phyloP scores from a whole-genome alignment of 2,329 filamentous ascomycete genomes.

The Pseudogymnoascus sp. region DNA sequence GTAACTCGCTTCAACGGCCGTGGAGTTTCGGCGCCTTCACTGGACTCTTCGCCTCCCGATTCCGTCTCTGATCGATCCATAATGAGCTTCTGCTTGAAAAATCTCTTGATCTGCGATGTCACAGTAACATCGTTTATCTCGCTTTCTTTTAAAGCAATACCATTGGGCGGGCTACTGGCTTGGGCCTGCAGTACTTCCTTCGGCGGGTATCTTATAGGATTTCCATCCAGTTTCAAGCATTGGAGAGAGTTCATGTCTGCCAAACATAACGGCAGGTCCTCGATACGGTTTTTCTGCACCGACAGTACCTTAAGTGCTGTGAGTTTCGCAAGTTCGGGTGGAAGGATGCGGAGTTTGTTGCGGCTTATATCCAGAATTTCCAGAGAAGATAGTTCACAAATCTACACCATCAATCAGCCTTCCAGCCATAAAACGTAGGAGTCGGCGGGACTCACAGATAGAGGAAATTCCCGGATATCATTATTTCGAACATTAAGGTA shows the following conservation, averaged over 20 bases:
- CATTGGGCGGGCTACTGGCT: slow-evolving; percentile 49
- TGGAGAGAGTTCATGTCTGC: slow-evolving; percentile 87
- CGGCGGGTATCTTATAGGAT: slow-evolving; percentile 75
- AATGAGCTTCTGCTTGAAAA: slow-evolving; percentile 44
- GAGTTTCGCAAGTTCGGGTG: slow-evolving; percentile 72
- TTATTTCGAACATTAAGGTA: slow-evolving; percentile 80
- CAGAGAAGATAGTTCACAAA: slow-evolving; percentile 77
- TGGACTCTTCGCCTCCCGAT: slow-evolving; percentile 54
- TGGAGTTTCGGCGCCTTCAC: slow-evolving; percentile 74
- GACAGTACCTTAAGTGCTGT: slow-evolving; percentile 85
- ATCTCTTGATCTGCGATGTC: slow-evolving; percentile 57
- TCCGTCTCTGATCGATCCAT: slow-evolving; percentile 50
- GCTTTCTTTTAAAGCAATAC: slow-evolving; percentile 51
- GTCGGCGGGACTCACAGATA: slow-evolving; percentile 44
- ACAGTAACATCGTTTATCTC: slow-evolving; percentile 57
- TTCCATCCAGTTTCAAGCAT: slow-evolving; percentile 83
- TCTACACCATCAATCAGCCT: slow-evolving; percentile 41
- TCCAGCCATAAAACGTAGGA: neutral
- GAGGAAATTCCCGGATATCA: slow-evolving; percentile 60
- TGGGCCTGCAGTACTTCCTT: slow-evolving; percentile 59
- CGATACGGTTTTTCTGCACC: slow-evolving; percentile 79
- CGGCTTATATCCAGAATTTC: slow-evolving; percentile 90
- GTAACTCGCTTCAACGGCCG: slow-evolving; percentile 58
- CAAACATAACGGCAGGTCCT: slow-evolving; percentile 74
- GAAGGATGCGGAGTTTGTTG: slow-evolving; percentile 74